These are phyloP conservation scores for Penicillium janthinellum DNA, from an alignment of 2,329 filamentous ascomycete species.

Conservation along the genomic window DNA sequence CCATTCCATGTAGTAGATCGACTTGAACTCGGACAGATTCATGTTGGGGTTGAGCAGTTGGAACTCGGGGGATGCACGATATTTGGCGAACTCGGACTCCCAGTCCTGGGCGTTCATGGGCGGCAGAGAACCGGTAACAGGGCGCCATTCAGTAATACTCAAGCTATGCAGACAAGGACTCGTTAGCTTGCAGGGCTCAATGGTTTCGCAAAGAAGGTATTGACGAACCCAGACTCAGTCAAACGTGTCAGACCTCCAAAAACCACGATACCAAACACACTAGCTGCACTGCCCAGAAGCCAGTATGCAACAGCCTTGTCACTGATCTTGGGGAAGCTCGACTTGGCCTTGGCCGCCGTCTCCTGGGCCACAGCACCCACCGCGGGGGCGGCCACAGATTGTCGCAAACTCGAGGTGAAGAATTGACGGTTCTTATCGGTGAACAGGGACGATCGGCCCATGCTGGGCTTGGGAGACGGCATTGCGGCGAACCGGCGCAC, in stretches of 20 bases:
- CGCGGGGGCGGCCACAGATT: conserved; percentile 25
- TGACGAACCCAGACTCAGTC: conserved; percentile 82
- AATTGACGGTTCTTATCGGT: conserved; percentile 31
- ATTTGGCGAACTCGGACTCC: conserved; percentile 91
- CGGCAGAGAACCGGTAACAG: conserved; percentile 88
- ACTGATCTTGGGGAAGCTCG: conserved; percentile 61
- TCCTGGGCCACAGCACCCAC: conserved; percentile 25
- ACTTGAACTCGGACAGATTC: conserved; percentile 91
- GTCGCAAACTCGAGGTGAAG: conserved; percentile 30
- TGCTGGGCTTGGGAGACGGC: conserved; percentile 31
- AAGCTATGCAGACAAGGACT: conserved; percentile 57
- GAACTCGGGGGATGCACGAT: conserved; percentile 90
- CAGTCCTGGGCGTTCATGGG: conserved; percentile 78
- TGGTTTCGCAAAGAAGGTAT: neutral
- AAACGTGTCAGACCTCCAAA: conserved; percentile 91
- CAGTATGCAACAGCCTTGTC: conserved; percentile 84
- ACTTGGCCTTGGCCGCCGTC: conserved; percentile 33
- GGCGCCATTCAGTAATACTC: conserved; percentile 98
- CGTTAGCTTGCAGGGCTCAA: conserved; percentile 14
- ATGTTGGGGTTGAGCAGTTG: conserved; percentile 89
- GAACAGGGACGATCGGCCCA: conserved; percentile 28
- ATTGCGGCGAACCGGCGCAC: conserved; percentile 34
- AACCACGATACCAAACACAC: conserved; percentile 95
- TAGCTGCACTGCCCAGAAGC: conserved; percentile 86
- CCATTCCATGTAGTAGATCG: conserved; percentile 99